phyloP scores from a whole-genome alignment of 2,329 filamentous ascomycete genomes.

The Trichoderma lentiforme region DNA sequence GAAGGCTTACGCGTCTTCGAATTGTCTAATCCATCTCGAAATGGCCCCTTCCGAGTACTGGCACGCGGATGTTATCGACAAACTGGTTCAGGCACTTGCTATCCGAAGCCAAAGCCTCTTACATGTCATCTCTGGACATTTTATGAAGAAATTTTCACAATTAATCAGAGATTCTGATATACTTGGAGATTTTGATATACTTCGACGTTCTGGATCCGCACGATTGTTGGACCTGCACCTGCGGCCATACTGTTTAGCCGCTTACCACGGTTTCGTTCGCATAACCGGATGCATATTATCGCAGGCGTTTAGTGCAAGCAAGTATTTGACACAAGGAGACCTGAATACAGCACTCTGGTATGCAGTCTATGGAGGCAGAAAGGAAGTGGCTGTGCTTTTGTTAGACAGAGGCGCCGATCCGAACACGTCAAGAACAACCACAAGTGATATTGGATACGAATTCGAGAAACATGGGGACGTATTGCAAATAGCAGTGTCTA shows the following conservation, averaged over 20 bases:
- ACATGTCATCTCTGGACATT: neutral
- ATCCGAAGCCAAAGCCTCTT: neutral
- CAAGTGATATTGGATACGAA: neutral
- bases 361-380: neutral
- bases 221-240: neutral
- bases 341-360: neutral
- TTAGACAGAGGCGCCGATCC: slow-evolving; percentile 1
- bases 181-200: neutral
- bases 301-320: neutral
- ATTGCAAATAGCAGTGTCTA: neutral
- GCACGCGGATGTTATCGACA: neutral
- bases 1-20: neutral
- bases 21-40: neutral
- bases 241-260: neutral
- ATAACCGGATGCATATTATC: neutral
- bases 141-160: no score
- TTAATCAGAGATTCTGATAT: no score
- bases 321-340: neutral
- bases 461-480: neutral
- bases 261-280: neutral
- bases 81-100: neutral
- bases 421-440: neutral
- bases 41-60: neutral
- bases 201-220: neutral
- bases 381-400: neutral